A percentile compares a stretch with the other conserved stretches of the same genome.
Evolutionary conservation across 352 stramenopile species (phyloP).

Genomic region (Phytopythium cucurbitacearum): DNA sequence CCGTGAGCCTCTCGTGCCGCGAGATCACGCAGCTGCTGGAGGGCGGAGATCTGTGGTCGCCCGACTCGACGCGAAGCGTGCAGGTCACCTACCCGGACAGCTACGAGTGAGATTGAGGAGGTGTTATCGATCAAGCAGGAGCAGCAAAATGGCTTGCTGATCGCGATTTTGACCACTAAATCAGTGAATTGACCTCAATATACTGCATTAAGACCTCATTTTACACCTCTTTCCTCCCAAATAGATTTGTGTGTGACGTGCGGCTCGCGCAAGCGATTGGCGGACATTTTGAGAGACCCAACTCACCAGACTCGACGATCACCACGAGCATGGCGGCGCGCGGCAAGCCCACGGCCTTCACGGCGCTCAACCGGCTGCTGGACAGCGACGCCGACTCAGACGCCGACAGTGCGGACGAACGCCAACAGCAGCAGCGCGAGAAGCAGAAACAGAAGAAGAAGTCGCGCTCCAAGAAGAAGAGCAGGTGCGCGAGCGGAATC

Average conservation of each 20-base stretch:
- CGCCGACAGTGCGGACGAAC: slow-evolving; percentile 50
- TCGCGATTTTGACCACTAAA: background rate
- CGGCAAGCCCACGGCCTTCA: slow-evolving; percentile 68
- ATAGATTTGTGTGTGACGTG: too few relatives aligned
- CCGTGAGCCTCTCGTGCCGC: slow-evolving; percentile 56
- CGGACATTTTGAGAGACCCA: background rate
- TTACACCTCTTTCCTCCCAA: too few relatives aligned
- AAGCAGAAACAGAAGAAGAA: slow-evolving; percentile 79
- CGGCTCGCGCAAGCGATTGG: background rate
- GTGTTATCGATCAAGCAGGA: background rate
- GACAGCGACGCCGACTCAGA: slow-evolving; percentile 39
- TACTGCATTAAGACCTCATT: too few relatives aligned
- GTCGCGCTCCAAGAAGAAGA: slow-evolving; percentile 72
- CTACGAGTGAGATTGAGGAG: slow-evolving; percentile 39
- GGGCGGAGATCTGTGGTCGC: slow-evolving; percentile 72
- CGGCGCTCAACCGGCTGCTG: slow-evolving; percentile 51
- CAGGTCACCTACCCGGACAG: slow-evolving; percentile 71
- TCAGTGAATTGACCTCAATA: background rate
- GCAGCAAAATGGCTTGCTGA: background rate
- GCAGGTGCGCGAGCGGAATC: slow-evolving; percentile 21
- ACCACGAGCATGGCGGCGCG: slow-evolving; percentile 23
- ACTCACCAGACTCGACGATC: background rate
- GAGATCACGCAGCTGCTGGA: slow-evolving; percentile 70
- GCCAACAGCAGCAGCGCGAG: slow-evolving; percentile 39
- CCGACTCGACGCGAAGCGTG: slow-evolving; percentile 54